Evolutionary conservation across 1,284 basidiomycete genomes (phyloP), one percentile per base, ranked within the genome.

Genomic region (Apiotrichum sp.): DNA sequence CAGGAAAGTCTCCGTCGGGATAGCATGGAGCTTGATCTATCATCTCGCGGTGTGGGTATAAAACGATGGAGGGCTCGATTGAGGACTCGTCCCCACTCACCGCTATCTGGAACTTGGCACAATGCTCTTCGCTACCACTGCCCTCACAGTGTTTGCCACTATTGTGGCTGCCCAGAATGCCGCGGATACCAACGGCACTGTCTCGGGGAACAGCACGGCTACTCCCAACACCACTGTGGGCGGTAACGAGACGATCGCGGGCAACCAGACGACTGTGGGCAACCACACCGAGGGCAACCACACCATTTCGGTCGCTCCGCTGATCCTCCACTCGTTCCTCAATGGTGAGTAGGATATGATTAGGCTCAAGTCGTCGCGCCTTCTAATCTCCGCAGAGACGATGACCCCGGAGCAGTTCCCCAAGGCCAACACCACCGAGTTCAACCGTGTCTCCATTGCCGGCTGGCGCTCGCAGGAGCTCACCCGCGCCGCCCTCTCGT

Each of bases 401-500:
- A 31, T 44, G 43, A 31, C 43, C 4, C 43, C n/a, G 2, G 50
- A 8, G 11, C 33, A 14, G 13, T 51, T 29, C 38, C 41, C 50
- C 14, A 13, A 34, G 5, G 40, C 50, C 14, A n/a, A 16, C 31
- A 8, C 14, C 31, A 43, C 40, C 41, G 50, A 39, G 7, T 51
- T 43, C n/a, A 34, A 43, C 31, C 50, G 40, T 29, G 32, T 51
- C 13, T 43, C 50, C 8, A 7, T 51, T 7, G 32, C 50, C n/a
- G 50, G 50, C 4, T 51, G 50, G 50, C 40, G 40, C 8, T 43
- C 50, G 6, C 16, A 35, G 29, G 50, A 14, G 3, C 50, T 51
- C 32, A 51, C 41, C 16, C 50, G 40, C 38, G 50, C 50, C n/a
- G 50, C 50, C 11, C 40, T 33, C 8, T 43, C 50, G 3, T 51